Evolutionary conservation across 345 rosid genomes (phyloP).

Genomic region (Populus euphratica): DNA sequence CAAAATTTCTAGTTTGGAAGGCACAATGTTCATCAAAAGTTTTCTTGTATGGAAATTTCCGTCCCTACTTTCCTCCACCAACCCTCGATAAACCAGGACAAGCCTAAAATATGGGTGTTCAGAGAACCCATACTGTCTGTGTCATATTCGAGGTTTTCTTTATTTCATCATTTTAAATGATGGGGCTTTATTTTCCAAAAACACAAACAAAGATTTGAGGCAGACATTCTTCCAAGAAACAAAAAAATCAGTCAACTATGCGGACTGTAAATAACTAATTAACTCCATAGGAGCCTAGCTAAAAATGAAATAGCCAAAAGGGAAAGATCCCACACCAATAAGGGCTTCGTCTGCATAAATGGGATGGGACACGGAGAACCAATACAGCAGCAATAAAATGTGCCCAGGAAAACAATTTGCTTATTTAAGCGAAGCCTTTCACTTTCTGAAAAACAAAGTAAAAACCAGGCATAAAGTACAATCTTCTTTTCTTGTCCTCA

Average conservation of each 20-base stretch:
- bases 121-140: background rate
- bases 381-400: background rate
- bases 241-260: background rate
- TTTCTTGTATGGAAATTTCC: background rate
- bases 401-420: background rate
- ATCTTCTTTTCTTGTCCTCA: background rate
- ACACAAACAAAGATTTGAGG: background rate
- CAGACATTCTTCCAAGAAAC: background rate
- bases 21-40: background rate
- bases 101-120: background rate
- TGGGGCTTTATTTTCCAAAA: background rate
- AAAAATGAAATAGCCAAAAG: slow-evolving; percentile 1
- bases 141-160: background rate
- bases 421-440: background rate
- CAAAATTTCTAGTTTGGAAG: background rate
- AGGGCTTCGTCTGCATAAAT: background rate
- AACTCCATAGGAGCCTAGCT: background rate
- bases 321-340: background rate
- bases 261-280: background rate
- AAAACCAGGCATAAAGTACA: background rate
- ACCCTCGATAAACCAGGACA: too few species aligned
- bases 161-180: background rate
- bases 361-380: background rate
- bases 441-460: background rate
- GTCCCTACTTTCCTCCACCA: background rate